Base-by-base conservation (phyloP, 345 rosid species). In the Raphanus raphanistrum region DNA sequence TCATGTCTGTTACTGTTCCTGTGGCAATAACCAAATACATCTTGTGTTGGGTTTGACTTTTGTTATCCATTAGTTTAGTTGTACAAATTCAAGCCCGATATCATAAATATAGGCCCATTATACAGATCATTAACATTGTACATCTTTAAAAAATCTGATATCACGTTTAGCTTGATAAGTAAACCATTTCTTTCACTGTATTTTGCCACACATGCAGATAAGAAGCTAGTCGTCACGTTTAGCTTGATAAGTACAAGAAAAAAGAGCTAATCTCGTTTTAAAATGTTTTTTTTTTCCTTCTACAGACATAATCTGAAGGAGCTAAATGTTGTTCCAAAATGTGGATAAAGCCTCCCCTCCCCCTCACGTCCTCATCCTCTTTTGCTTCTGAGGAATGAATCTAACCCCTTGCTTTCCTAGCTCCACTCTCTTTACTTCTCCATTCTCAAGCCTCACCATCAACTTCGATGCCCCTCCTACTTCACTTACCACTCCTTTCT, bases 361-460 rank as follows among this genome's bases (percentile, higher is more conserved):
- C 13, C 43, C 33, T 87, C 85, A 89, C 5, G 75, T 76, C 63
- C 66, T 90, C 12, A 86, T 87, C 77, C 94, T 90, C 90, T 92
- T 95, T 76, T 91, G 97, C 84, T 92, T 92, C 79, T 87, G 92
- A 58, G 93, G 87, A 76, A 92, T 85, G 81, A 95, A 91, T 7
- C 97, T 91, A 73, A 95, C 88, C 1, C 91, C 87, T 77, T 95
- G 94, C 88, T 88, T 92, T 75, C 95, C 99, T 25, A 91, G 92
- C 83, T 90, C 92, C 43, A 95, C 82, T 0, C 83, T 84, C 84
- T 83, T 88, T 66, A 90, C 84, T 82, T 88, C 84, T 66, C 96
- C 91, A 68, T 88, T 94, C 83, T 91, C 97, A 26, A 95, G 81
- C n/a, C 77, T 78, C 60, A 92, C 90, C 33, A 90, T 88, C 76